These are phyloP conservation scores for Physcomitrium patens DNA, from an alignment of 225 moss, liverwort and hornwort genomes.

Conservation along the genomic window DNA sequence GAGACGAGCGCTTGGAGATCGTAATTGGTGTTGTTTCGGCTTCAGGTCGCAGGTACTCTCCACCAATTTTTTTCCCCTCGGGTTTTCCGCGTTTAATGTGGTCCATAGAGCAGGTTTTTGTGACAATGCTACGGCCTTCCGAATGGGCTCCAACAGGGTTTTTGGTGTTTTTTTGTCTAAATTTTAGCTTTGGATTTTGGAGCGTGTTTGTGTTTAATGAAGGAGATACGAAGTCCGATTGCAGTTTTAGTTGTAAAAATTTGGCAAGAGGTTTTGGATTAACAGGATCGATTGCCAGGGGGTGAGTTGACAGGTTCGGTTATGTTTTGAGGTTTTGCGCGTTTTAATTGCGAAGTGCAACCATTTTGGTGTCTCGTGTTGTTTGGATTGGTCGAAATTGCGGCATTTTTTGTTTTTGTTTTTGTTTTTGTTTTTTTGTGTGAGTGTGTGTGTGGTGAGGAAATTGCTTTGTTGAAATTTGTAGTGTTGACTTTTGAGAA, in stretches of 20 bases:
- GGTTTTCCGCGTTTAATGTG: too few relatives aligned
- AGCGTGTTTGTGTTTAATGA: background rate
- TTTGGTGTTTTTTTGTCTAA: too few relatives aligned
- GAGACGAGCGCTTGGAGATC: too few relatives aligned
- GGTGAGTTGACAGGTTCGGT: constrained; percentile 15
- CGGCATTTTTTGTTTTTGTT: too few relatives aligned
- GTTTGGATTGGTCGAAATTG: background rate
- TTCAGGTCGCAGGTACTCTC: too few relatives aligned
- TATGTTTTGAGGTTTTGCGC: constrained; percentile 33
- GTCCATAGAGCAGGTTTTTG: too few relatives aligned
- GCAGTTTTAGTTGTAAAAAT: background rate
- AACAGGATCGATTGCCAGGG: background rate
- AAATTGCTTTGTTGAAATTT: background rate
- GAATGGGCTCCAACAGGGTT: too few relatives aligned
- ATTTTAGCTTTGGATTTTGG: too few relatives aligned
- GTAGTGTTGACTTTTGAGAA: background rate
- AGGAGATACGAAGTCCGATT: constrained; percentile 3
- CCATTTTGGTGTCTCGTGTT: background rate
- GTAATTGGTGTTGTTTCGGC: too few relatives aligned
- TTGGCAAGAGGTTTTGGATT: background rate
- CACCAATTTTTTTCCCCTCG: too few relatives aligned
- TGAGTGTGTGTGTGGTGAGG: background rate
- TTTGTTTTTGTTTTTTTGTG: background rate
- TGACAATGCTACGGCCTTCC: too few relatives aligned
- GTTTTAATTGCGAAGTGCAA: constrained; percentile 13